Evolutionary conservation across 2,329 filamentous ascomycete species (phyloP).

Genomic region (Cercospora janseana): DNA sequence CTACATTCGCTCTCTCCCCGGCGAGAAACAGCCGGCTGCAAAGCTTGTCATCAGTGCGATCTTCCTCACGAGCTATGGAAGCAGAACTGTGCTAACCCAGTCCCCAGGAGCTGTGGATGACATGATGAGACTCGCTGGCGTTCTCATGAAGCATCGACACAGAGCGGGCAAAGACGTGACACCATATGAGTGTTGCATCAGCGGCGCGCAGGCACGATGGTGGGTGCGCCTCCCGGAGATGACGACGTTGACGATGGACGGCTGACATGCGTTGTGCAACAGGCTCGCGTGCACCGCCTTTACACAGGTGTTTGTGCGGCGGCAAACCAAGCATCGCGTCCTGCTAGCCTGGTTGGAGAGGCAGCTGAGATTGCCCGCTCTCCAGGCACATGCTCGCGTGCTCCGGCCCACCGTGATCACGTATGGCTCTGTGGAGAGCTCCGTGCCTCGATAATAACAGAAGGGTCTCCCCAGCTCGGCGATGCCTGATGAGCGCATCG

Average conservation of each 20-base stretch:
- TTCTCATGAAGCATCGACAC: constrained; percentile 59
- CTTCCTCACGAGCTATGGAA: background rate
- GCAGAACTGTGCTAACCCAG: background rate
- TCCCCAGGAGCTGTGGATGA: constrained; percentile 62
- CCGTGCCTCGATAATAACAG: background rate
- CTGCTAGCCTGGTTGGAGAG: constrained; percentile 66
- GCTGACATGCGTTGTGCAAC: background rate
- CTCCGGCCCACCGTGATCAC: constrained; percentile 13
- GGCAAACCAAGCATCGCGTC: constrained; percentile 66
- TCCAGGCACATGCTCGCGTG: constrained; percentile 14
- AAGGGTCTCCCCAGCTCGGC: background rate
- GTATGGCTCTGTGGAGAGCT: constrained; percentile 4
- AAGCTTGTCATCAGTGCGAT: constrained; percentile 60
- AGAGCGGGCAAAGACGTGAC: constrained; percentile 36
- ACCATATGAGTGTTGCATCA: constrained; percentile 59
- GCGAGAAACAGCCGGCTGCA: constrained; percentile 55
- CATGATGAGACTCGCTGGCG: constrained; percentile 62
- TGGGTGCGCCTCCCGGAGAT: constrained; percentile 48
- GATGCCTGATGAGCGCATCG: too few relatives aligned
- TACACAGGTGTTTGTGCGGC: constrained; percentile 61
- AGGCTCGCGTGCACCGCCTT: constrained; percentile 73
- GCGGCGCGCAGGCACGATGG: constrained; percentile 61
- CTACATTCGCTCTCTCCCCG: constrained; percentile 60
- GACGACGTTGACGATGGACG: too few relatives aligned
- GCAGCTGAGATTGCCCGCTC: constrained; percentile 31